phyloP scores from a whole-genome alignment of 352 stramenopile species.

The Aphanomyces euteiches region DNA sequence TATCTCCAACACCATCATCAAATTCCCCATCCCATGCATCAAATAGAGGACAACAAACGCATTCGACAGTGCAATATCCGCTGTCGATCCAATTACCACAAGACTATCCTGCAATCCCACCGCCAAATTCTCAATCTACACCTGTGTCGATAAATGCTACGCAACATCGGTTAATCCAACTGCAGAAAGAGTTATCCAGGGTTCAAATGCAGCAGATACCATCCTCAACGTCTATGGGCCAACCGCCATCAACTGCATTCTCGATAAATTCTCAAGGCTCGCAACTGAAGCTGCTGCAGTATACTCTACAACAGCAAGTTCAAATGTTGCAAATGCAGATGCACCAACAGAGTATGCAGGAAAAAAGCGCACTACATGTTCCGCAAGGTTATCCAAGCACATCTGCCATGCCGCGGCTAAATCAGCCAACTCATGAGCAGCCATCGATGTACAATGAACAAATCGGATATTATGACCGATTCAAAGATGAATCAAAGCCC shows the following conservation, averaged over 20 bases:
- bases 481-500: constrained; percentile 11
- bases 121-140: too few species aligned
- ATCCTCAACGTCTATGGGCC: constrained; percentile 1
- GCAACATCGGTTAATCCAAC: constrained; percentile 17
- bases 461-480: constrained; percentile 11
- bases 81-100: constrained; percentile 20
- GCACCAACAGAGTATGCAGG: constrained; percentile 36
- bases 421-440: constrained; percentile 31
- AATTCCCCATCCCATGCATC: not conserved
- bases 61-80: constrained; percentile 6
- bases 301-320: constrained; percentile 72
- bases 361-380: constrained; percentile 25
- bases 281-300: constrained; percentile 72
- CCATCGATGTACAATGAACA: not conserved
- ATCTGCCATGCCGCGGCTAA: not conserved
- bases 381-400: constrained; percentile 6
- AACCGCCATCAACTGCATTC: constrained; percentile 12
- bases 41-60: not conserved
- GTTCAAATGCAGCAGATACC: constrained; percentile 27
- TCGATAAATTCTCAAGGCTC: constrained; percentile 57
- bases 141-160: constrained; percentile 12
- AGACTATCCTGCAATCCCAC: not conserved
- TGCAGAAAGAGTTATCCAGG: constrained; percentile 26
- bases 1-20: not conserved
- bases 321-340: constrained; percentile 79